Base-by-base conservation (phyloP, 495 filamentous ascomycete species). In the Apodospora peruviana region DNA sequence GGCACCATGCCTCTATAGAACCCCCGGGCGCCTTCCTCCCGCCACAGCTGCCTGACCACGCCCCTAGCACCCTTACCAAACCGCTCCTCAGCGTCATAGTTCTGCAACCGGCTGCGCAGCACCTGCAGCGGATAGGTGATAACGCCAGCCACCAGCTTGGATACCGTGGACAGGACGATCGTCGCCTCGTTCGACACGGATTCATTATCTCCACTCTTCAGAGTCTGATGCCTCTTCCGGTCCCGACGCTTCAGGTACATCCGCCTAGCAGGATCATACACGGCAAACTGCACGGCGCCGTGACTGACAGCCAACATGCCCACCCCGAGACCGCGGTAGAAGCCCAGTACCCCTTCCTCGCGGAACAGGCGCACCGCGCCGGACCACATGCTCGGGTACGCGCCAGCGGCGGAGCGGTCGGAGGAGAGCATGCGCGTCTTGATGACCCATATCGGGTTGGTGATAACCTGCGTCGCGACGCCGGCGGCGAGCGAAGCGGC, bases 371-470 rank as follows among this genome's bases (percentile, higher is more conserved):
- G 77, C 23, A 53, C 66, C 22, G 80, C 75, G 41, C 93, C 93
- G 44, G 82, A 71, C 43, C 70, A 69, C 65, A 95, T 83, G 50
- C 78, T 83, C n/a, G 78, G 70, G 68, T 97, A 99, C 4, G 91
- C 91, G 44, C 88, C 88, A 1, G 82, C 84, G 20, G 79, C 74
- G 35, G 72, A 67, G 40, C 78, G 77, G 56, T 90, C 84, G 2
- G 84, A 89, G 24, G 90, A 87, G 11, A 99, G 73, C 91, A 99
- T 97, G 43, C 93, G 87, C 2, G 93, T 99, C 66, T 97, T 97
- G 62, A 99, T 80, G 5, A 99, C 93, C 93, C 93, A 99, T 60
- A 99, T 86, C 4, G 93, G 93, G 62, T 99, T 99, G 41, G 94
- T 97, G 51, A 87, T 71, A 21, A 90, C 62, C 29, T 88, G 85